Evolutionary conservation across 1,284 basidiomycete genomes (phyloP), one percentile per base, ranked within the genome.

Genomic region (Omphalotus olearius): DNA sequence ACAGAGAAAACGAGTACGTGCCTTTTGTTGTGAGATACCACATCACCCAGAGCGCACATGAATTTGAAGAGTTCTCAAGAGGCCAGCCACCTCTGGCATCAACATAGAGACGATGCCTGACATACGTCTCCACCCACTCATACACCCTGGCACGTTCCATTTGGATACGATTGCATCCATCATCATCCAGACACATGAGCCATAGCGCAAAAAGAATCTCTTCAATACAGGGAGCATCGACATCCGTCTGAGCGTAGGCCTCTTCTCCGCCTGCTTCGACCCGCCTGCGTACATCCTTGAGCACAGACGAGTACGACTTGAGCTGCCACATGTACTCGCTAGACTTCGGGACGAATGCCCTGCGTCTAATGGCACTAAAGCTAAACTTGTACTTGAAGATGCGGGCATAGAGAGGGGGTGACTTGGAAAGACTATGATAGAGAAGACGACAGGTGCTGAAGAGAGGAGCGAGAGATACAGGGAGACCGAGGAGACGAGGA

Each of bases 121-220:
- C 65, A 55, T 74, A 79, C 0, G 55, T 36, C 47, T 76, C 70
- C n/a, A 79, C 69, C 51, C 80, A 78, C 9, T 57, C 55, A 36
- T 73, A 69, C 5, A 82, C 66, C 6, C 75, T 73, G 0, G 76
- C 82, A 43, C 69, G 69, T 47, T 77, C 69, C 45, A 91, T 74
- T 63, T 86, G 85, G 2, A 61, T 65, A 23, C 75, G 66, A 63
- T 92, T 92, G 66, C 78, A 80, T 28, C 85, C 88, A 64, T 92
- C 84, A 70, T 88, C 85, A 62, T 91, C 89, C 6, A 82, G 67
- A 59, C 88, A 64, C 77, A 91, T 82, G 47, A 87, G 61, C 57
- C 82, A 84, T 0, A 78, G 71, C 0, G 69, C 70, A 71, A 79
- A 81, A 9, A 88, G 66, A 57, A 83, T 66, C n/a, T 69, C 63